Conservation (phyloP, 2,329 filamentous ascomycete genomes). For the Xylariaceae sp. region DNA sequence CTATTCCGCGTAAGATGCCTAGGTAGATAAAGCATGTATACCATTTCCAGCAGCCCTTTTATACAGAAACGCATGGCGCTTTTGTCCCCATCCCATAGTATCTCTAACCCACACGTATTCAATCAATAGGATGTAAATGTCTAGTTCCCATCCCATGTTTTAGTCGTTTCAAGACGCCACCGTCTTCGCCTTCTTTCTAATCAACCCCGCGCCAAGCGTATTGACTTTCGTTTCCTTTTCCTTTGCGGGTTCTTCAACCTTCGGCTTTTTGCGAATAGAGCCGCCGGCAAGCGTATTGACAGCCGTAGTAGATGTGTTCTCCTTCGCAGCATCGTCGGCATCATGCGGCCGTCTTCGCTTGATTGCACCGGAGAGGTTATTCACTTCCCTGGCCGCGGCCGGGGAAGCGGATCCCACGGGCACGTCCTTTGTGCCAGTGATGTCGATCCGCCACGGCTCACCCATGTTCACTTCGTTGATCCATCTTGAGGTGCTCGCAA, state of each 20-base stretch:
- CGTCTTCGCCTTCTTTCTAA: conserved; percentile 11
- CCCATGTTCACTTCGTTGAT: conserved; percentile 60
- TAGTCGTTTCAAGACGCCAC: too few species aligned
- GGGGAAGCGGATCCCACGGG: conserved; percentile 14
- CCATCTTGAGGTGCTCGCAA: conserved; percentile 66
- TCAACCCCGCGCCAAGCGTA: conserved; percentile 11
- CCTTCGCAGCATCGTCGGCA: conserved; percentile 3
- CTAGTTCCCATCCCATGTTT: too few species aligned
- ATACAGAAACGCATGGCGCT: too few species aligned
- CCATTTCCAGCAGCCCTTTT: too few species aligned
- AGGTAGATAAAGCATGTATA: too few species aligned
- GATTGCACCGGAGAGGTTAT: conserved; percentile 47
- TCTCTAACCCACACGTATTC: too few species aligned
- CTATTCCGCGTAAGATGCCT: too few species aligned
- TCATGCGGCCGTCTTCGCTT: conserved; percentile 41
- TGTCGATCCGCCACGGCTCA: conserved; percentile 47
- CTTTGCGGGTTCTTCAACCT: conserved; percentile 25
- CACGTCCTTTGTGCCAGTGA: conserved; percentile 42
- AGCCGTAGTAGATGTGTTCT: conserved; percentile 4
- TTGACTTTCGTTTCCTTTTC: conserved; percentile 6
- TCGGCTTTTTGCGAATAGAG: conserved; percentile 50
- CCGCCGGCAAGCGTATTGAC: conserved; percentile 36
- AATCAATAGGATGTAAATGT: too few species aligned
- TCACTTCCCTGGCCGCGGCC: conserved; percentile 29
- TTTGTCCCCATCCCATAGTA: too few species aligned